Conservation (phyloP, 202 grass and related monocot species). For the Setaria italica region DNA sequence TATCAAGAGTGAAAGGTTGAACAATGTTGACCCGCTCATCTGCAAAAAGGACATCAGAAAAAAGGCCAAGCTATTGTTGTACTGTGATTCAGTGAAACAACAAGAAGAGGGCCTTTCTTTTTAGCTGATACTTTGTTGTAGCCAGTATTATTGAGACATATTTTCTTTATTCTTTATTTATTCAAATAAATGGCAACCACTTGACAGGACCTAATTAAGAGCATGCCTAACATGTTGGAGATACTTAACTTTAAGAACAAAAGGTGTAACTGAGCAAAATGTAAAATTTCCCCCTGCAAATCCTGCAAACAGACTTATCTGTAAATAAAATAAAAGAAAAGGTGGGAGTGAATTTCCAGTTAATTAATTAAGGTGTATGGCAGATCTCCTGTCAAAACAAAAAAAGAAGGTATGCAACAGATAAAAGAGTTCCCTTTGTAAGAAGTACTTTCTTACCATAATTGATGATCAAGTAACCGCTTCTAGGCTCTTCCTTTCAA, state of each 20-base stretch:
- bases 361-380: conserved; percentile 28
- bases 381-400: too few relatives aligned
- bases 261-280: conserved; percentile 74
- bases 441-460: conserved; percentile 59
- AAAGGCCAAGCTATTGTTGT: not conserved
- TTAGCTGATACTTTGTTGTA: not conserved
- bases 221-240: not conserved
- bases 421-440: not conserved
- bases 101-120: conserved; percentile 23
- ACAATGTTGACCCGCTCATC: conserved; percentile 65
- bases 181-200: conserved; percentile 23
- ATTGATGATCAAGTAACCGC: conserved; percentile 71
- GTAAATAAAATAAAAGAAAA: conserved; percentile 33
- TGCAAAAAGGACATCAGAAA: conserved; percentile 24
- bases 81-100: conserved; percentile 2
- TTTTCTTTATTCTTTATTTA: conserved; percentile 2
- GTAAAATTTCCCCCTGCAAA: conserved; percentile 64
- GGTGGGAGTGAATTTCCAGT: conserved; percentile 26
- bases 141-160: conserved; percentile 5
- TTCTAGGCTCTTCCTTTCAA: conserved; percentile 77
- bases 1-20: conserved; percentile 77
- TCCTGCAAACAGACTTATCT: conserved; percentile 76
- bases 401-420: not conserved
- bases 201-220: not conserved
- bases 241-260: conserved; percentile 71